Conservation (phyloP, 2,329 filamentous ascomycete genomes). For the Fusarium dimerum region DNA sequence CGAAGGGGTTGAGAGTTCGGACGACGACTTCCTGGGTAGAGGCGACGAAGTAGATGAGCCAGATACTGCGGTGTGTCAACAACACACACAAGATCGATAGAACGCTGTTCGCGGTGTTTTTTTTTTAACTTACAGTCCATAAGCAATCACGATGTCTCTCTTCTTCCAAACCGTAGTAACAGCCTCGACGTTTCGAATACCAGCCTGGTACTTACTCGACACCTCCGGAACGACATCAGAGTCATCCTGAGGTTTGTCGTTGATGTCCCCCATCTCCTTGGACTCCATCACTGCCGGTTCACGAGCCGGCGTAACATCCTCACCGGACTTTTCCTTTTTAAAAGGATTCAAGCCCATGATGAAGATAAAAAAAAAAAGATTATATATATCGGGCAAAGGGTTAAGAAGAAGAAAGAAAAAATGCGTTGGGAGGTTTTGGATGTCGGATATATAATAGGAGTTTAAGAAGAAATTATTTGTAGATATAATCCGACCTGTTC, state of each 20-base stretch:
- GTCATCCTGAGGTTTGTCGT: constrained; percentile 29
- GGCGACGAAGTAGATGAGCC: constrained; percentile 46
- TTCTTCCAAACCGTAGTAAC: constrained; percentile 41
- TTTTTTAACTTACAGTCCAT: constrained; percentile 40
- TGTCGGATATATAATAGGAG: too few relatives aligned
- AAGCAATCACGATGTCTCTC: constrained; percentile 46
- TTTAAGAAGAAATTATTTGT: neutral
- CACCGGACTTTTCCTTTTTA: constrained; percentile 2
- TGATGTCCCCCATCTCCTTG: constrained; percentile 11
- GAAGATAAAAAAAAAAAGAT: neutral
- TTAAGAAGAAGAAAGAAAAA: too few relatives aligned
- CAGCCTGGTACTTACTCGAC: constrained; percentile 36
- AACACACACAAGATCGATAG: neutral
- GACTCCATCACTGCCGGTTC: neutral
- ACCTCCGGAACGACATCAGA: constrained; percentile 32
- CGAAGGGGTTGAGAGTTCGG: constrained; percentile 39
- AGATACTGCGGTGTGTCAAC: constrained; percentile 32
- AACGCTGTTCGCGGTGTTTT: neutral
- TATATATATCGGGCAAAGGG: too few relatives aligned
- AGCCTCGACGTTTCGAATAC: constrained; percentile 51
- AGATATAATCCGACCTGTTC: neutral
- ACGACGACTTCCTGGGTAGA: constrained; percentile 43
- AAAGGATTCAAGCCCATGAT: constrained; percentile 10
- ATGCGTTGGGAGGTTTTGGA: neutral
- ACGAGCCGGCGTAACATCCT: neutral